Evolutionary conservation across 192 early-diverging fungal species (phyloP).

Genomic region (Backusella liffmaniae): DNA sequence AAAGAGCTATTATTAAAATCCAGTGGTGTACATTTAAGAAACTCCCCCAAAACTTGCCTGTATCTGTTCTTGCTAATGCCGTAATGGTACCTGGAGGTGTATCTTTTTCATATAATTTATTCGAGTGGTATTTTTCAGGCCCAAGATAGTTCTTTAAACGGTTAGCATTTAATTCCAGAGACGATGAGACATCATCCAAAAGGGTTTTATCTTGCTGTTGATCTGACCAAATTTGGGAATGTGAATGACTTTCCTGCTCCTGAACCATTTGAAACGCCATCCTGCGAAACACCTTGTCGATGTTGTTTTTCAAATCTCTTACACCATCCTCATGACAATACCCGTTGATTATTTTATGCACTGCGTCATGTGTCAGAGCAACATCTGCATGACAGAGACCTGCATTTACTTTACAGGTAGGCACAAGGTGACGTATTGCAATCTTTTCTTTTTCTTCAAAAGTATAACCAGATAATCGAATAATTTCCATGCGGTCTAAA

Average conservation of each 20-base stretch:
- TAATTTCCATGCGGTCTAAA: constrained; percentile 99
- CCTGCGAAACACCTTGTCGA: constrained; percentile 98
- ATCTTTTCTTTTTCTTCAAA: constrained; percentile 89
- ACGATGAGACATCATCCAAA: constrained; percentile 45
- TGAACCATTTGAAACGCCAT: constrained; percentile 56
- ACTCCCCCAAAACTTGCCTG: constrained; percentile 57
- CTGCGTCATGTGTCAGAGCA: constrained; percentile 67
- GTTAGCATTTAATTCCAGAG: constrained; percentile 63
- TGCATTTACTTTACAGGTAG: constrained; percentile 72
- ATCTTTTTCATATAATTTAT: constrained; percentile 78
- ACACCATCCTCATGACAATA: constrained; percentile 98
- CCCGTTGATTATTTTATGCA: constrained; percentile 80
- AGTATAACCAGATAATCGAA: constrained; percentile 87
- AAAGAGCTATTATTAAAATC: background rate
- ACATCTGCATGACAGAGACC: constrained; percentile 76
- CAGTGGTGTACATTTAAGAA: background rate
- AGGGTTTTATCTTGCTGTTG: constrained; percentile 36
- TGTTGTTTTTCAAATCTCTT: constrained; percentile 95
- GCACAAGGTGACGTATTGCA: constrained; percentile 85
- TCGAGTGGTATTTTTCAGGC: constrained; percentile 76
- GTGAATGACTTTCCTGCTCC: background rate
- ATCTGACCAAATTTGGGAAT: background rate
- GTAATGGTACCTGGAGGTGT: constrained; percentile 93
- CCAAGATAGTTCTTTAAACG: constrained; percentile 93
- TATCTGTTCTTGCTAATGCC: constrained; percentile 93